Conservation (phyloP, 192 early-diverging fungal genomes). For the Coemansia sp. region DNA sequence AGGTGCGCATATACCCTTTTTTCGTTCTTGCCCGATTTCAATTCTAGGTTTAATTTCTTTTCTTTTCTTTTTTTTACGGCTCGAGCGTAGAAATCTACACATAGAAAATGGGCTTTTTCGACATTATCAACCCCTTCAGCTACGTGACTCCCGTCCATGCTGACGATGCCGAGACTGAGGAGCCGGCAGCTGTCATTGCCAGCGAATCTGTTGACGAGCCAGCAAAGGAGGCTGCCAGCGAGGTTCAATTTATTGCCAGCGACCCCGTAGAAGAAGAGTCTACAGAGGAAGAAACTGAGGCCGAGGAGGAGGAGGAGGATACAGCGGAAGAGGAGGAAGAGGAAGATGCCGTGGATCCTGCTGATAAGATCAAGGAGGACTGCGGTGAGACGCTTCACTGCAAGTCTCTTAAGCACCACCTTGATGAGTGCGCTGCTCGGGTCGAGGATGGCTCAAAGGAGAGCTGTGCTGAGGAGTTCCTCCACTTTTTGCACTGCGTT, state of each 20-base stretch:
- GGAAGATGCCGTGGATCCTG: constrained; percentile 48
- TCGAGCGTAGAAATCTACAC: constrained; percentile 1
- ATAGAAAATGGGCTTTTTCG: constrained; percentile 49
- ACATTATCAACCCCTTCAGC: constrained; percentile 55
- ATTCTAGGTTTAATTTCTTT: background rate
- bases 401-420: constrained; percentile 72
- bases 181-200: constrained; percentile 8
- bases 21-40: background rate
- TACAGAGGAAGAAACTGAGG: constrained; percentile 30
- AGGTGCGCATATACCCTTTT: background rate
- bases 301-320: constrained; percentile 18
- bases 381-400: constrained; percentile 68
- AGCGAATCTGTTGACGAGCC: constrained; percentile 12
- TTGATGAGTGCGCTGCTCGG: constrained; percentile 75
- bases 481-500: constrained; percentile 82
- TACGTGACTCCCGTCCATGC: constrained; percentile 70
- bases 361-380: constrained; percentile 24
- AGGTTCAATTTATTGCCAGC: constrained; percentile 21
- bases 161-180: constrained; percentile 53
- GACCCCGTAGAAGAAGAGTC: constrained; percentile 48
- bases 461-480: constrained; percentile 78
- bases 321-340: constrained; percentile 40
- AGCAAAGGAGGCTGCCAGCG: background rate
- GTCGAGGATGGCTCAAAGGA: constrained; percentile 75
- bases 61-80: background rate